Base-by-base conservation (phyloP, 1,139 yeast genomes). In the Lodderomyces parapsilosis region DNA sequence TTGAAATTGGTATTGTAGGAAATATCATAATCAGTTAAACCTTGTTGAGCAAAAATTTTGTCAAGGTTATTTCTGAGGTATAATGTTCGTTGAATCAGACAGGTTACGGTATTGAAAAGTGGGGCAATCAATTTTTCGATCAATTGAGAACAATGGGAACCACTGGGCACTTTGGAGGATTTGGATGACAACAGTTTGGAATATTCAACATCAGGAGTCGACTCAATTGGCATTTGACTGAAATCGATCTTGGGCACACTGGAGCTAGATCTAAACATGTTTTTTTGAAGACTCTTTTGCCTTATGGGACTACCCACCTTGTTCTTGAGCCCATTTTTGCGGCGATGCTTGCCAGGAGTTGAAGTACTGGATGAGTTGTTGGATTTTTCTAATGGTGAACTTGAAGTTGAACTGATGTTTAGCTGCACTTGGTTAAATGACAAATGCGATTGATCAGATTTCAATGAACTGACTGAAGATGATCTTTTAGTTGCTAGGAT, bases 1-100 rank as follows among this genome's bases (percentile, higher is more conserved):
- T 47, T 47, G 32, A 49, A 49, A 36, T 49, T 49, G n/a, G 43
- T 22, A 31, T 49, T 49, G 6, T 37, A 30, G 3, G 48, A 23
- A 15, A 49, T 32, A 35, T 45, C 47, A 36, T 42, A 47, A 22
- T 43, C 15, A 14, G 36, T 18, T 3, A 20, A 9, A 14, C 30
- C 27, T 22, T 42, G 17, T 19, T 31, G 13, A 14, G 39, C 27
- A 34, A 34, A 34, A 18, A 25, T 20, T 22, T 22, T 23, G 17
- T 41, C 45, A 23, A 49, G 38, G 20, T 38, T 15, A 22, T 47
- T 48, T 6, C 53, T 36, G 14, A 43, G 25, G 28, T 42, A 48
- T 20, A 49, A 43, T 3, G 42, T 49, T 28, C 53, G 37, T 38
- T 47, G 43, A 20, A 49, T 43, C 22, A 39, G 45, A 39, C 52